Base-by-base conservation (phyloP, 495 filamentous ascomycete species). In the Neurospora sp. region DNA sequence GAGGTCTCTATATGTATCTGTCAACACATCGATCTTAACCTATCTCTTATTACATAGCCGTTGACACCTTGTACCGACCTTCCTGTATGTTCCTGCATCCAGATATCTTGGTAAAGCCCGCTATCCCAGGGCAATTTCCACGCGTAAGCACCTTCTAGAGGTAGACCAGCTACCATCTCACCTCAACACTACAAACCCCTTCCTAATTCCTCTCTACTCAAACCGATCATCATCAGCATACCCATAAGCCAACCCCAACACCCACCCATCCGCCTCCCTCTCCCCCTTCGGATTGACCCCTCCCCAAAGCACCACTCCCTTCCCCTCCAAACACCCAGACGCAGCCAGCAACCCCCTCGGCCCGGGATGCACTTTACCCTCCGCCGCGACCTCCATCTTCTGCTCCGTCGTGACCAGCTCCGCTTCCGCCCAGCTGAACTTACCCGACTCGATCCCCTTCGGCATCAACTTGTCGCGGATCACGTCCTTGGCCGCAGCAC, bases 341-440 rank as follows among this genome's bases (percentile, higher is more conserved):
- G 80, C 82, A 1, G 80, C 87, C 73, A 87, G 86, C 71, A 77
- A 82, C 2, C 78, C 83, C 59, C 87, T 78, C 20, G 86, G 85
- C 0, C 86, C 86, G 0, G 87, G 86, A 77, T 89, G 87, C 9
- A 84, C 77, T 72, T 88, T 88, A 0, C 86, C 86, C 41, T 79
- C 75, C 0, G 70, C 70, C 18, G 70, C 70, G 1, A 5, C 12
- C 27, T 65, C 53, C 35, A 75, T 75, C 45, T 80, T 73, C 75
- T 87, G 83, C 70, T 81, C 79, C 1, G 82, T 82, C 20, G 82
- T 73, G 22, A 83, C 76, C 1, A 88, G 75, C 40, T 84, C 85
- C 1, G 83, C 85, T 72, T 87, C 83, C 4, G 81, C 82, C 86
- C 86, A 88, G 20, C 75, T 82, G 7, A 79, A 79, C 72, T 78